Evolutionary conservation across 179 eudicot species (phyloP).

Genomic region (Heliamphora pulchella): DNA sequence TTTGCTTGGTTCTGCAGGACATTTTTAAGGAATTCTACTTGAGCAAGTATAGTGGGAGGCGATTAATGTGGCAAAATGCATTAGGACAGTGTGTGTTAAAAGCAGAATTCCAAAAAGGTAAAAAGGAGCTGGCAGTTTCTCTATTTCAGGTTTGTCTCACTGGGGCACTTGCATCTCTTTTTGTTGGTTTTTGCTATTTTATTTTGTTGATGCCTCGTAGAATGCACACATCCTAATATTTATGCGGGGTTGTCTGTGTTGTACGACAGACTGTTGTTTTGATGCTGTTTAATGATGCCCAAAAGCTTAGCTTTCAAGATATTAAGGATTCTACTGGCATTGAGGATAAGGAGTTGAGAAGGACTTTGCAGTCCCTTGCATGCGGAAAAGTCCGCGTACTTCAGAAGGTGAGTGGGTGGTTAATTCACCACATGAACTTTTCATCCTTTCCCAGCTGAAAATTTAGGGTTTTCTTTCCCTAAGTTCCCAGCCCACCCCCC

Average conservation of each 20-base stretch:
- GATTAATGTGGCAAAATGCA: slow-evolving; percentile 99
- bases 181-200: not conserved
- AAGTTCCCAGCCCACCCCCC: no score
- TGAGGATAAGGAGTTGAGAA: slow-evolving; percentile 89
- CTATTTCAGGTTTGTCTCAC: slow-evolving; percentile 79
- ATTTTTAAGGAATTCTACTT: slow-evolving; percentile 92
- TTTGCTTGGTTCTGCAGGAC: slow-evolving; percentile 44
- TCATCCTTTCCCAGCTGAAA: not conserved
- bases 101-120: slow-evolving; percentile 82
- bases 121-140: slow-evolving; percentile 95
- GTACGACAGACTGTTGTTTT: slow-evolving; percentile 70
- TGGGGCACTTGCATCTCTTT: not conserved
- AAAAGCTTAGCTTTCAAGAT: slow-evolving; percentile 88
- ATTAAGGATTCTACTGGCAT: slow-evolving; percentile 86
- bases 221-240: not conserved
- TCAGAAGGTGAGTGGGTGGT: slow-evolving; percentile 47
- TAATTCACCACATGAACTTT: no score
- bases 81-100: slow-evolving; percentile 91
- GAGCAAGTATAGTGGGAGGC: slow-evolving; percentile 90
- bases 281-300: slow-evolving; percentile 94
- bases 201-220: no score
- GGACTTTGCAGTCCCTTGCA: slow-evolving; percentile 96
- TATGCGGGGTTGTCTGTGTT: slow-evolving; percentile 9
- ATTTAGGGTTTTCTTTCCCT: not conserved
- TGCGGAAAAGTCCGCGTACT: slow-evolving; percentile 95